These are phyloP conservation scores for Galeopsis tetrahit DNA, from an alignment of 257 asterid species.

Conservation along the genomic window DNA sequence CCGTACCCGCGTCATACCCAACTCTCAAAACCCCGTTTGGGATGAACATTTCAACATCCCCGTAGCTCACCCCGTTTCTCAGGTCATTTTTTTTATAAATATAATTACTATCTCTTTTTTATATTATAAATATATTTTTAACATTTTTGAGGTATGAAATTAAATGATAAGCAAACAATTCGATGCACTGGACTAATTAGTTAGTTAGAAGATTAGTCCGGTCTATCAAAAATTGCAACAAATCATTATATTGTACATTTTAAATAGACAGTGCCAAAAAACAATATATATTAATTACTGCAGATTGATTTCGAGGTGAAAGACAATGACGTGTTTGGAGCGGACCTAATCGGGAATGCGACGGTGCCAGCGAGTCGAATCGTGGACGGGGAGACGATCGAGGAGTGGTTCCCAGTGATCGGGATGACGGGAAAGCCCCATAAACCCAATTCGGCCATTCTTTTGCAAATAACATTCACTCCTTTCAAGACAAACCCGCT, in stretches of 20 bases:
- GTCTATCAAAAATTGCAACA: too few species aligned
- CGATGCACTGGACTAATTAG: too few species aligned
- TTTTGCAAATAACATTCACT: constrained; percentile 38
- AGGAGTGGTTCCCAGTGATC: constrained; percentile 53
- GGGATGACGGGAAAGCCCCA: constrained; percentile 49
- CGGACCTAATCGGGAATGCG: constrained; percentile 54
- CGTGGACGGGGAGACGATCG: constrained; percentile 45
- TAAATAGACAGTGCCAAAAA: too few species aligned
- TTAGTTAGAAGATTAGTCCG: too few species aligned
- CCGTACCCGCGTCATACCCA: constrained; percentile 79
- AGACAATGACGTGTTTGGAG: constrained; percentile 64
- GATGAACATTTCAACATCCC: constrained; percentile 78
- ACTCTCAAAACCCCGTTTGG: constrained; percentile 86
- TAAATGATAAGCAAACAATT: too few species aligned
- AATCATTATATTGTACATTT: too few species aligned
- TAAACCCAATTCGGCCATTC: constrained; percentile 48
- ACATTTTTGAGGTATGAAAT: too few species aligned
- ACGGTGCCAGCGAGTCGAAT: constrained; percentile 43
- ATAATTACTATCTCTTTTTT: neutral
- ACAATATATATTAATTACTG: too few species aligned
- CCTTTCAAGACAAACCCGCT: constrained; percentile 38
- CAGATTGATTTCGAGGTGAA: constrained; percentile 59
- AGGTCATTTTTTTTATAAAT: constrained; percentile 27
- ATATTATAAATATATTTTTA: neutral
- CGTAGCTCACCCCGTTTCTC: constrained; percentile 79